Percentiles rank a stretch among this genome's conserved stretches.
Evolutionary conservation across 2,329 filamentous ascomycete genomes (phyloP).

Genomic region (Fusarium albidum): DNA sequence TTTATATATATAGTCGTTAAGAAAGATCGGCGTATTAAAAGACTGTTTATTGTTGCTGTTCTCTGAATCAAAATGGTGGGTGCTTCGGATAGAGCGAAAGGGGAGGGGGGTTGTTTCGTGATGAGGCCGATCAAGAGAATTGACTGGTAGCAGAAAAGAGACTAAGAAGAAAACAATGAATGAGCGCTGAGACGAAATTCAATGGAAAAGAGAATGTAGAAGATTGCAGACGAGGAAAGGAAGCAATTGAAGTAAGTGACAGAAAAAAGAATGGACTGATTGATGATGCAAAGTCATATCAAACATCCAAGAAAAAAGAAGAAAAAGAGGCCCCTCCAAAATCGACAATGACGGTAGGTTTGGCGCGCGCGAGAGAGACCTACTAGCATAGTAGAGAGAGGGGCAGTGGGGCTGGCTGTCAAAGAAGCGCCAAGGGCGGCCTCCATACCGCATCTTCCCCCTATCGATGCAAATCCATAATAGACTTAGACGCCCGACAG

Average conservation of each 20-base stretch:
- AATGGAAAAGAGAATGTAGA: conserved; percentile 10
- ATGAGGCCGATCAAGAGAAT: background rate
- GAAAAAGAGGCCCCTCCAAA: conserved; percentile 6
- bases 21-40: background rate
- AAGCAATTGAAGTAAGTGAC: background rate
- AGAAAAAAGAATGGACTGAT: background rate
- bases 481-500: conserved; percentile 11
- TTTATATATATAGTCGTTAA: conserved; percentile 1
- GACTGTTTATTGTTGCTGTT: too few species aligned
- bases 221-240: conserved; percentile 5
- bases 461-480: conserved; percentile 10
- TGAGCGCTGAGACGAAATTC: conserved; percentile 12
- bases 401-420: background rate
- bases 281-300: background rate
- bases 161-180: conserved; percentile 11
- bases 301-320: conserved; percentile 7
- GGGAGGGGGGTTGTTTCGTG: background rate
- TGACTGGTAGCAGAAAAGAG: background rate
- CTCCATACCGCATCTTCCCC: background rate
- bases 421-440: background rate
- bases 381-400: too few species aligned
- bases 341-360: background rate
- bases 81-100: conserved; percentile 13
- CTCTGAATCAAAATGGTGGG: conserved; percentile 2
- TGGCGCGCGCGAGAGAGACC: conserved; percentile 3